phyloP scores from a whole-genome alignment of 345 rosid species.

The Moricandia arvensis region DNA sequence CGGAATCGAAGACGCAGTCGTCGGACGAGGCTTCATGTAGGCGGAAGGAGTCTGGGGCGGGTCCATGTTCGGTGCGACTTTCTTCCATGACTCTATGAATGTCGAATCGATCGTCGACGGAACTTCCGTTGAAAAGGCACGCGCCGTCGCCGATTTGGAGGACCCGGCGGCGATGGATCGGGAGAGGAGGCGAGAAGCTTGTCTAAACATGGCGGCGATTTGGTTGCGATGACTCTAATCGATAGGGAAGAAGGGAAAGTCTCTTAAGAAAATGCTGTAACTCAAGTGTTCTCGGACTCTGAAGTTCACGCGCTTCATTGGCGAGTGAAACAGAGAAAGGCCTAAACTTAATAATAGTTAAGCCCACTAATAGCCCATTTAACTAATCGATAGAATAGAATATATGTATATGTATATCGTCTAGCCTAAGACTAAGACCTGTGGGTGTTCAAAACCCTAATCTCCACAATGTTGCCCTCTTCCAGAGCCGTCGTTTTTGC shows the following conservation, averaged over 20 bases:
- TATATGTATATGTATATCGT: not conserved
- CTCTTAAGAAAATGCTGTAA: conserved; percentile 3
- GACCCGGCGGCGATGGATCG: conserved; percentile 40
- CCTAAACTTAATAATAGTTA: not conserved
- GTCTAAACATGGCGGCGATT: conserved; percentile 49
- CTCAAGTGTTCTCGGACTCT: conserved; percentile 24
- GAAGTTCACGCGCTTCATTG: not conserved
- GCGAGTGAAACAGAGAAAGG: not conserved
- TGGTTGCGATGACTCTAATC: not conserved
- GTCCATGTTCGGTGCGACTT: conserved; percentile 64
- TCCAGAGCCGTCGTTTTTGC: conserved; percentile 28
- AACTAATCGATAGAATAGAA: not conserved
- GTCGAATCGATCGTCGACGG: conserved; percentile 53
- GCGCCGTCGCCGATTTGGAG: conserved; percentile 33
- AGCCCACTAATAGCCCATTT: not conserved
- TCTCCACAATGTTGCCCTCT: conserved; percentile 26
- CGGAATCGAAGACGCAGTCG: conserved; percentile 62
- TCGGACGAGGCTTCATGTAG: conserved; percentile 67
- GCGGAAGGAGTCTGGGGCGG: conserved; percentile 79
- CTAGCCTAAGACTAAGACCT: not conserved
- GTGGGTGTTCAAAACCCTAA: conserved; percentile 16
- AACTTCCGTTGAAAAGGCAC: conserved; percentile 53
- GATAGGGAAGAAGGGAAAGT: not conserved
- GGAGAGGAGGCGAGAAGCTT: conserved; percentile 49
- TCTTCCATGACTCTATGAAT: conserved; percentile 69